Percentiles rank a stretch among this genome's conserved stretches.
Evolutionary conservation across 78 protist species (phyloP).

Genomic region (Dictyostelium capitatum): DNA sequence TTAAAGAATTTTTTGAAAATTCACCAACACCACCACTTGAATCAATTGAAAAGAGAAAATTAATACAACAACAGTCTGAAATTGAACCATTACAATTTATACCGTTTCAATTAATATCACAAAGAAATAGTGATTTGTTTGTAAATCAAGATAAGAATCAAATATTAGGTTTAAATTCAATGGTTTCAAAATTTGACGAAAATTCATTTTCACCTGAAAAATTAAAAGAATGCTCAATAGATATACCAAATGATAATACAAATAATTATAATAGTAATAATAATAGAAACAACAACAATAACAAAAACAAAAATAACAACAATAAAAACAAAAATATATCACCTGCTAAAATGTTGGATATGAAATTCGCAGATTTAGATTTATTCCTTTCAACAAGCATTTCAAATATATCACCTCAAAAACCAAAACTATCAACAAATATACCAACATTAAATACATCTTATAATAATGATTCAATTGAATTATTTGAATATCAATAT

Average conservation of each 20-base stretch:
- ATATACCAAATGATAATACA: slow-evolving; percentile 5
- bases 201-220: slow-evolving; percentile 23
- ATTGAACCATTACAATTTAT: neutral
- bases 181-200: neutral
- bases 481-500: slow-evolving; percentile 38
- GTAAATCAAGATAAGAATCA: neutral
- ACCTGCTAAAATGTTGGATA: neutral
- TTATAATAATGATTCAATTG: neutral
- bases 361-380: neutral
- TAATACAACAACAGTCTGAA: no score
- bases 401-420: neutral
- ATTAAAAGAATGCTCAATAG: slow-evolving; percentile 12
- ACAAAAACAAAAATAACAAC: neutral
- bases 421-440: neutral
- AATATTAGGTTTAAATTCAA: slow-evolving; percentile 9
- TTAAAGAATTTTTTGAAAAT: neutral
- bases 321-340: neutral
- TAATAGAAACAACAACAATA: neutral
- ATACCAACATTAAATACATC: neutral
- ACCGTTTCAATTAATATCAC: neutral
- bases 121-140: neutral
- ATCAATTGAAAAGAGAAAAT: no score
- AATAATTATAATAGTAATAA: neutral
- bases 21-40: slow-evolving; percentile 14
- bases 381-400: neutral